Evolutionary conservation across 2,329 filamentous ascomycete species (phyloP).

Genomic region (Exophiala alcalophila): DNA sequence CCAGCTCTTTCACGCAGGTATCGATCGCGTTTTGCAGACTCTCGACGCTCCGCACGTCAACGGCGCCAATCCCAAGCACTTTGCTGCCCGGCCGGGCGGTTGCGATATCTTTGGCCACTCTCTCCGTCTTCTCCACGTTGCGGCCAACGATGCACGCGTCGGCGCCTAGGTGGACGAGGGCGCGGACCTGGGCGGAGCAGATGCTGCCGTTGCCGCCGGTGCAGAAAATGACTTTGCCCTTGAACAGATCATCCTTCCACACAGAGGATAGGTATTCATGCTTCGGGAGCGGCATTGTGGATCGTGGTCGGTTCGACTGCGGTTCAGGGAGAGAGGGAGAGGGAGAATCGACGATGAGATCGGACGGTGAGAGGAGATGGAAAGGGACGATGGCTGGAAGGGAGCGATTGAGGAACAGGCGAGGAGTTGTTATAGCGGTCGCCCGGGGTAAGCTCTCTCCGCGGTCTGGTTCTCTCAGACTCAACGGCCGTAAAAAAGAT

Average conservation of each 20-base stretch:
- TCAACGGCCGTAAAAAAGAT: too few relatives aligned
- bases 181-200: slow-evolving; percentile 88
- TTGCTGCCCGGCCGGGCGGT: slow-evolving; percentile 73
- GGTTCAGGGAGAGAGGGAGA: too few relatives aligned
- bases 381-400: too few relatives aligned
- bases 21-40: slow-evolving; percentile 71
- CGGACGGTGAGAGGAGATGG: too few relatives aligned
- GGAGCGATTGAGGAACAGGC: too few relatives aligned
- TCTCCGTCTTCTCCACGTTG: slow-evolving; percentile 82
- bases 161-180: slow-evolving; percentile 84
- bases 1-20: slow-evolving; percentile 75
- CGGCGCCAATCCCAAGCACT: slow-evolving; percentile 76
- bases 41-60: slow-evolving; percentile 70
- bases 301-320: too few relatives aligned
- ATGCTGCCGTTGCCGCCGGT: slow-evolving; percentile 93
- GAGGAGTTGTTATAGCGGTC: too few relatives aligned
- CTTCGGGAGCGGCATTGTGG: slow-evolving; percentile 66
- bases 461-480: too few relatives aligned
- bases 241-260: slow-evolving; percentile 87
- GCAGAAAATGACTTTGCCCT: slow-evolving; percentile 86
- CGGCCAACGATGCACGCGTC: slow-evolving; percentile 93
- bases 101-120: slow-evolving; percentile 75
- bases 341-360: not conserved
- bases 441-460: too few relatives aligned
- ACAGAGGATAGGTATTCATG: slow-evolving; percentile 75